Percentiles rank a stretch among this genome's conserved stretches.
These are phyloP conservation scores for Geotrichum siamense DNA, from an alignment of 1,139 yeast genomes.

Conservation along the genomic window DNA sequence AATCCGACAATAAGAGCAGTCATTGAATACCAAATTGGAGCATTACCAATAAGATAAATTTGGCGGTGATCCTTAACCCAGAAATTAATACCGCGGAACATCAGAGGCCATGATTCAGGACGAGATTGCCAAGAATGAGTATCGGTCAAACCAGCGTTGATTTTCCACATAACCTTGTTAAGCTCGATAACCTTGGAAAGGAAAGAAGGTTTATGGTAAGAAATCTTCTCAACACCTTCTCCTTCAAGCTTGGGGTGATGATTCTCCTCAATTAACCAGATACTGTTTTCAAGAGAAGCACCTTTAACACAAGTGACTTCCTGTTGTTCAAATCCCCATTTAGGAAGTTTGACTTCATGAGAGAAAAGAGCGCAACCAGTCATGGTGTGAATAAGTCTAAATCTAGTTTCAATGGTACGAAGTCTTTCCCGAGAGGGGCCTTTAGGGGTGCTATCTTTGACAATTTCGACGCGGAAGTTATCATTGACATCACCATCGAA, in stretches of 20 bases:
- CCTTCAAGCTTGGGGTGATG: slow-evolving; percentile 34
- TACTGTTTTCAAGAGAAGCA: slow-evolving; percentile 64
- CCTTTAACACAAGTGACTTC: slow-evolving; percentile 89
- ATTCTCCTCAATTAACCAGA: slow-evolving; percentile 88
- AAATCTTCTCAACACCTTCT: slow-evolving; percentile 45
- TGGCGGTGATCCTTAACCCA: slow-evolving; percentile 77
- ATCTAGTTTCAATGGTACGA: slow-evolving; percentile 73
- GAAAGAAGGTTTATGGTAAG: slow-evolving; percentile 59
- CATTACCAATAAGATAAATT: slow-evolving; percentile 85
- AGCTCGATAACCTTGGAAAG: slow-evolving; percentile 67
- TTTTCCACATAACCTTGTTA: slow-evolving; percentile 85
- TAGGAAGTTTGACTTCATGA: slow-evolving; percentile 77
- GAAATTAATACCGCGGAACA: slow-evolving; percentile 89
- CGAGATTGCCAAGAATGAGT: slow-evolving; percentile 83
- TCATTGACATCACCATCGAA: slow-evolving; percentile 95
- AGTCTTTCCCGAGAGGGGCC: slow-evolving; percentile 57
- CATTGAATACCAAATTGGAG: slow-evolving; percentile 84
- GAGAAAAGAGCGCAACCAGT: slow-evolving; percentile 87
- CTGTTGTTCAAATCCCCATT: slow-evolving; percentile 95
- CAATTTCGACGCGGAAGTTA: slow-evolving; percentile 86
- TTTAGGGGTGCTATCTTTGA: slow-evolving; percentile 47
- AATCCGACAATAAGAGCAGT: slow-evolving; percentile 53
- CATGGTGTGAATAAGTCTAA: slow-evolving; percentile 84
- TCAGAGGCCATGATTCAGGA: slow-evolving; percentile 85
- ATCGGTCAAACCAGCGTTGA: slow-evolving; percentile 76